Evolutionary conservation across 2,329 filamentous ascomycete species (phyloP).

Genomic region (Eutypella sp.): DNA sequence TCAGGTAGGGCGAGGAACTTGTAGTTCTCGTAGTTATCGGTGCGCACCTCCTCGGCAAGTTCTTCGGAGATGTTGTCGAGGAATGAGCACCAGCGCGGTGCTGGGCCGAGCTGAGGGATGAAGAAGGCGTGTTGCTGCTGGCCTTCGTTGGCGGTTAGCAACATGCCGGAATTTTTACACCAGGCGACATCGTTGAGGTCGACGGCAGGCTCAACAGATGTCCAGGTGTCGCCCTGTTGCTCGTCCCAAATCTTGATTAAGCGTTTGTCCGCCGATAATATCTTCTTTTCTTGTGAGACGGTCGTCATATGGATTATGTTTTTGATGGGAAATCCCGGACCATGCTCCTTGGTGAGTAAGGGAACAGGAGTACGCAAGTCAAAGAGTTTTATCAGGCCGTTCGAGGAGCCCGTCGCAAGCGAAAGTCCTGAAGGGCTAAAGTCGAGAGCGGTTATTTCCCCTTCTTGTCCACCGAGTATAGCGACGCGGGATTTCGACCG

Average conservation of each 20-base stretch:
- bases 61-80: slow-evolving; percentile 97
- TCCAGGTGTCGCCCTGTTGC: slow-evolving; percentile 80
- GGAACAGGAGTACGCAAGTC: slow-evolving; percentile 86
- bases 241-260: slow-evolving; percentile 98
- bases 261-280: slow-evolving; percentile 86
- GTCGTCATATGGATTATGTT: slow-evolving; percentile 71
- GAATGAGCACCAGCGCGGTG: slow-evolving; percentile 94
- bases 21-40: slow-evolving; percentile 95
- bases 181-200: slow-evolving; percentile 94
- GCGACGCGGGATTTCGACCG: slow-evolving; percentile 78
- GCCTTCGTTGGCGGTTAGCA: slow-evolving; percentile 94
- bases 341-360: slow-evolving; percentile 87
- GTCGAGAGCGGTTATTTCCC: slow-evolving; percentile 79
- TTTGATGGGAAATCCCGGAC: slow-evolving; percentile 88
- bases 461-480: slow-evolving; percentile 62
- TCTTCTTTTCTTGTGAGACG: slow-evolving; percentile 73
- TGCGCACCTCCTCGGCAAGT: slow-evolving; percentile 79
- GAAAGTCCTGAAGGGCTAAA: slow-evolving; percentile 82
- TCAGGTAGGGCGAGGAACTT: slow-evolving; percentile 93
- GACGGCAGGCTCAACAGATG: slow-evolving; percentile 88
- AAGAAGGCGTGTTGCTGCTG: slow-evolving; percentile 94
- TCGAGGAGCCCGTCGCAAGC: slow-evolving; percentile 80
- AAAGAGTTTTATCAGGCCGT: slow-evolving; percentile 83
- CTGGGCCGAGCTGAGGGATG: slow-evolving; percentile 86
- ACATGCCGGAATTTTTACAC: slow-evolving; percentile 89